Evolutionary conservation across 1,284 basidiomycete species (phyloP), one percentile per base, ranked within the genome.

Genomic region (Athelia psychrophila): DNA sequence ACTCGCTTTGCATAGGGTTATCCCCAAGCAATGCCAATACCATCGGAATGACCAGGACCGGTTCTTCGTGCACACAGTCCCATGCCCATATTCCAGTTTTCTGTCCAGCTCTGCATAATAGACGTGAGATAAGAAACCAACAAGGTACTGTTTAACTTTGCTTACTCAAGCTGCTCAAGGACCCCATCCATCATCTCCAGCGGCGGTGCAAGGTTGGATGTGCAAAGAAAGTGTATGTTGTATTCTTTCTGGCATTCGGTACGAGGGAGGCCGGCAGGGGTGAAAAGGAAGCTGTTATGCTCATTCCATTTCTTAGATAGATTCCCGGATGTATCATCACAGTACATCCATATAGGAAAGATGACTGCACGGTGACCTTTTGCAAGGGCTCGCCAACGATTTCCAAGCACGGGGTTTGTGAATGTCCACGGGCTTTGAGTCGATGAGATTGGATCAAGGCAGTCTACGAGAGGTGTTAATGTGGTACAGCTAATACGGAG

Each of bases 221-320:
- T 68, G 2, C 51, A 49, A 0, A 68, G 45, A 50, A 67, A 68
- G 47, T 66, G 62, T 3, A 69, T 57, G 40, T 69, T 69, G 35
- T 56, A 65, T 20, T 63, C 51, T 13, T 55, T 49, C 3, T 71
- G 67, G 0, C 58, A 55, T 4, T 47, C 3, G 1, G 48, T 47
- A 1, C 54, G 61, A 2, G 64, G 61, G 0, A 74, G 60, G 3
- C 70, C 68, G 19, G 64, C 65, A 1, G 61, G 40, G 0, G 61
- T 66, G 45, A 70, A 65, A 0, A 70, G 54, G 15, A 68, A 60
- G 0, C 61, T 64, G 38, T 70, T 70, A 50, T 72, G 69, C 44
- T 70, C 64, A 48, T 73, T 73, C 68, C 68, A 73, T 35, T 66
- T 65, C 51, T 72, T 72, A 0, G 64, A 70, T 1, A 64, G 38